Conservation (phyloP, 495 filamentous ascomycete species). For the Pyrenula aspistea region DNA sequence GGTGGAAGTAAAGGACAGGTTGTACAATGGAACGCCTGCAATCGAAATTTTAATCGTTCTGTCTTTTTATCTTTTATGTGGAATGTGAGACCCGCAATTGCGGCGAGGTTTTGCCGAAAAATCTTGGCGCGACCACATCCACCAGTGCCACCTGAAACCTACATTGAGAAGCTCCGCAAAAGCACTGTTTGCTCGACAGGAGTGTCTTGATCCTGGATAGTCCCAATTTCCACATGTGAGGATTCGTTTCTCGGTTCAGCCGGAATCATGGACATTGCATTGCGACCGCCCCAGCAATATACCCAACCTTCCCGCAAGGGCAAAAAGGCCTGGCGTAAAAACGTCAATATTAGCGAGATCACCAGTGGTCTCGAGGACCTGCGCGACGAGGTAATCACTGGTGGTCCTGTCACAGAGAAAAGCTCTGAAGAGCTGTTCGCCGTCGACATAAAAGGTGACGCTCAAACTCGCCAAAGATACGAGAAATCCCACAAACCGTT, state of each 20-base stretch:
- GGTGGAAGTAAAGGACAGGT: too few species aligned
- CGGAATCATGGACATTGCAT: constrained; percentile 1
- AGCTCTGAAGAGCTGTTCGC: constrained; percentile 69
- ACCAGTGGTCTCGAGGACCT: constrained; percentile 70
- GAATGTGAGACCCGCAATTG: too few species aligned
- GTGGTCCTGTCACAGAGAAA: constrained; percentile 74
- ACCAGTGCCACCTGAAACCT: too few species aligned
- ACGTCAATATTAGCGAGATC: constrained; percentile 83
- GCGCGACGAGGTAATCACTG: constrained; percentile 79
- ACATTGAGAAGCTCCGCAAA: too few species aligned
- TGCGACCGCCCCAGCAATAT: constrained; percentile 40
- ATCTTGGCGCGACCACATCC: too few species aligned
- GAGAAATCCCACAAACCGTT: constrained; percentile 60
- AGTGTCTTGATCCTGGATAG: too few species aligned
- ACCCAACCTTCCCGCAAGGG: constrained; percentile 91
- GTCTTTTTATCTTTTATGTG: too few species aligned
- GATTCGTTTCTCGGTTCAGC: constrained; percentile 1
- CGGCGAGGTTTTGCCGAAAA: too few species aligned
- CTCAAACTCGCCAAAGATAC: constrained; percentile 44
- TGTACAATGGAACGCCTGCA: too few species aligned
- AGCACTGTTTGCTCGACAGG: too few species aligned
- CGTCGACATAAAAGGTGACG: constrained; percentile 62
- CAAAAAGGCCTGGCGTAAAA: constrained; percentile 97
- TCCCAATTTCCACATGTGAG: too few species aligned
- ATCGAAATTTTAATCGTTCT: too few species aligned